phyloP scores from a whole-genome alignment of 2,329 filamentous ascomycete genomes.

The Daldinia sp. region DNA sequence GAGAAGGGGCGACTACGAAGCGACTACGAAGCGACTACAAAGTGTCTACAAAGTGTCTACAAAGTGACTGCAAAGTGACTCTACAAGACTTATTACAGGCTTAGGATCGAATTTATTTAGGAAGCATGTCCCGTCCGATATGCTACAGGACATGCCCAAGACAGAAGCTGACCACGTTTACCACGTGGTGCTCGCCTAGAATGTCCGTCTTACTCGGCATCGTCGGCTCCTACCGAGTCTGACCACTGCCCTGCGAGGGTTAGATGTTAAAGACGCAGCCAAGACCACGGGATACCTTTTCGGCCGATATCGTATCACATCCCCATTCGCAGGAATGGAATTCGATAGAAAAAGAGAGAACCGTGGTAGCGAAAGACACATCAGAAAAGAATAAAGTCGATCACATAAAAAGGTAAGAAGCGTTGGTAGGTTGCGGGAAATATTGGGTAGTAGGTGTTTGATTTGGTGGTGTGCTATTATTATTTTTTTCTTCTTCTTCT shows the following conservation, averaged over 20 bases:
- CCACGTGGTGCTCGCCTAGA: constrained; percentile 37
- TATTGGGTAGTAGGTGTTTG: not conserved
- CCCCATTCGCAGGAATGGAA: constrained; percentile 25
- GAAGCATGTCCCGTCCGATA: constrained; percentile 25
- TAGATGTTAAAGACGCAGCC: constrained; percentile 33
- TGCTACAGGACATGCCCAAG: constrained; percentile 17
- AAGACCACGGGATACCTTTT: constrained; percentile 34
- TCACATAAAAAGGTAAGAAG: constrained; percentile 14
- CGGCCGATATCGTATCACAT: constrained; percentile 39
- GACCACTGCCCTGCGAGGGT: constrained; percentile 31
- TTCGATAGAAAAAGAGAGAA: constrained; percentile 32
- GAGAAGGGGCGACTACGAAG: not conserved
- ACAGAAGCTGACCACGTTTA: constrained; percentile 36
- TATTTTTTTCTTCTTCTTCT: too few species aligned
- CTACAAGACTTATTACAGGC: constrained; percentile 1
- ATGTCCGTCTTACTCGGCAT: constrained; percentile 27
- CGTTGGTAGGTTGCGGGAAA: constrained; percentile 28
- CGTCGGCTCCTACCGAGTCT: constrained; percentile 37
- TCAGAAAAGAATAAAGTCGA: constrained; percentile 20
- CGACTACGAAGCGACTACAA: not conserved
- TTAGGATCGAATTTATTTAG: constrained; percentile 32
- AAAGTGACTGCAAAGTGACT: not conserved
- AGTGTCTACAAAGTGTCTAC: not conserved
- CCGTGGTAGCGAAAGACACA: constrained; percentile 26
- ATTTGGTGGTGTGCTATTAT: not conserved